Percentiles rank a stretch among this genome's conserved stretches.
These are phyloP conservation scores for Aspergillus saccharolyticus DNA, from an alignment of 495 filamentous ascomycete genomes.

Conservation along the genomic window DNA sequence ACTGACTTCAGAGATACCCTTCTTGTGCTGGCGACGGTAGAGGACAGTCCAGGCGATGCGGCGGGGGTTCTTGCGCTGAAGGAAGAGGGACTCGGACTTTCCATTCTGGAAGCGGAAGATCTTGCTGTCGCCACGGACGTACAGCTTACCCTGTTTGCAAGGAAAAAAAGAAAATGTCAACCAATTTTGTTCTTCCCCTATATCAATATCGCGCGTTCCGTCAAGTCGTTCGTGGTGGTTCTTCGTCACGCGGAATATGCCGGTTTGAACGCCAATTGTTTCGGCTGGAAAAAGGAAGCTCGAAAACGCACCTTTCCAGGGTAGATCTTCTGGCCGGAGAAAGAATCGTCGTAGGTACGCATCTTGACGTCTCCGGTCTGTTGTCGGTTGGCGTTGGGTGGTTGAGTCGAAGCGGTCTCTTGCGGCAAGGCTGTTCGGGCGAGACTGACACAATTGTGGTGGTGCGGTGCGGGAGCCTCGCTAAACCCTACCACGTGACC, in stretches of 20 bases:
- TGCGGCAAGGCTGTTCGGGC: slow-evolving; percentile 31
- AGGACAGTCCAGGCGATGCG: slow-evolving; percentile 98
- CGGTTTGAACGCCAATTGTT: not conserved
- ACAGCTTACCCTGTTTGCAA: slow-evolving; percentile 82
- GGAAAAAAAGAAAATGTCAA: slow-evolving; percentile 25
- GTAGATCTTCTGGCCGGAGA: slow-evolving; percentile 98
- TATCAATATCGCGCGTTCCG: not conserved
- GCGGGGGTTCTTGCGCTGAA: slow-evolving; percentile 99
- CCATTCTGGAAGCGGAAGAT: slow-evolving; percentile 99
- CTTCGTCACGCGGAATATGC: not conserved
- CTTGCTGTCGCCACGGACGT: slow-evolving; percentile 98
- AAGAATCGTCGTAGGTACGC: slow-evolving; percentile 98
- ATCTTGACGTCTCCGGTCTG: slow-evolving; percentile 61
- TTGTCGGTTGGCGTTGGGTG: slow-evolving; percentile 49
- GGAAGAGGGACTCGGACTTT: slow-evolving; percentile 99
- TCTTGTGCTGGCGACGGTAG: slow-evolving; percentile 97
- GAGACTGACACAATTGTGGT: slow-evolving; percentile 44
- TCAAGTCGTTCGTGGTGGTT: not conserved
- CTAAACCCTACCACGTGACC: slow-evolving; percentile 46
- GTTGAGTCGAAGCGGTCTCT: slow-evolving; percentile 44
- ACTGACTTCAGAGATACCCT: slow-evolving; percentile 99
- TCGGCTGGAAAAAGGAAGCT: slow-evolving; percentile 13
- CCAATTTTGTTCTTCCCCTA: slow-evolving; percentile 6
- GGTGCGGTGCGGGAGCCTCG: slow-evolving; percentile 43
- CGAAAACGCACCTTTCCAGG: slow-evolving; percentile 84